A percentile compares a stretch with the other conserved stretches of the same genome.
Conservation (phyloP, 139 green algal species). For the Closterium sp. region DNA sequence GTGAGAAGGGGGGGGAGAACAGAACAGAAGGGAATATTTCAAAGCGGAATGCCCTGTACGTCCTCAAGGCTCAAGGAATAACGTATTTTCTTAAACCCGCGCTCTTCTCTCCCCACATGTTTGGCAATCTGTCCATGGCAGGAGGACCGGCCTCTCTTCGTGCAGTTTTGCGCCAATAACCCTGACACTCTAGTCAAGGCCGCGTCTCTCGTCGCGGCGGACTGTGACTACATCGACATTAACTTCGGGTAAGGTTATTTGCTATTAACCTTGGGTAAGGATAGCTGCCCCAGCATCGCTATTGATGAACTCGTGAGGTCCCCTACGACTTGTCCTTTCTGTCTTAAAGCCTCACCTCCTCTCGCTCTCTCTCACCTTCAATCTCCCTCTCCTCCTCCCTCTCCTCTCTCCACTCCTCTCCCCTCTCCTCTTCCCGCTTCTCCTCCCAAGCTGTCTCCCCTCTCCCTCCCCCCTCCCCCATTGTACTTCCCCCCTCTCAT, state of each 20-base stretch:
- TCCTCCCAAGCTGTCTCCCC: too few relatives aligned
- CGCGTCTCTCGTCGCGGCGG: slow-evolving; percentile 61
- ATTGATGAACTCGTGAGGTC: background rate
- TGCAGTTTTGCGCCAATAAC: slow-evolving; percentile 98
- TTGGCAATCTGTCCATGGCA: background rate
- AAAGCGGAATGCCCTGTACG: too few relatives aligned
- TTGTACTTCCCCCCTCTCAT: background rate
- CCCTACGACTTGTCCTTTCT: background rate
- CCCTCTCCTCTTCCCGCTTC: too few relatives aligned
- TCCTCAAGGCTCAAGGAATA: too few relatives aligned
- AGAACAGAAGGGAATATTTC: too few relatives aligned
- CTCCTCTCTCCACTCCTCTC: too few relatives aligned
- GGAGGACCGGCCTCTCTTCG: slow-evolving; percentile 82
- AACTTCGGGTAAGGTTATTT: slow-evolving; percentile 84
- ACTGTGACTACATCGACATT: slow-evolving; percentile 87
- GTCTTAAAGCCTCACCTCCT: too few relatives aligned
- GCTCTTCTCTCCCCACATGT: too few relatives aligned
- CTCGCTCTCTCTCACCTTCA: too few relatives aligned
- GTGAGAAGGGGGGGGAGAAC: too few relatives aligned
- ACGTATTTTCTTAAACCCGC: too few relatives aligned
- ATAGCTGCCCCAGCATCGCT: background rate
- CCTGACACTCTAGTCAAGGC: slow-evolving; percentile 76
- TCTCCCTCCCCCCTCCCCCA: background rate
- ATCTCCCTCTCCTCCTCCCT: too few relatives aligned
- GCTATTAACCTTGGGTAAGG: slow-evolving; percentile 84